phyloP scores from a whole-genome alignment of 371 early-diverging fungal species.

The Syncephalastrum monosporum region DNA sequence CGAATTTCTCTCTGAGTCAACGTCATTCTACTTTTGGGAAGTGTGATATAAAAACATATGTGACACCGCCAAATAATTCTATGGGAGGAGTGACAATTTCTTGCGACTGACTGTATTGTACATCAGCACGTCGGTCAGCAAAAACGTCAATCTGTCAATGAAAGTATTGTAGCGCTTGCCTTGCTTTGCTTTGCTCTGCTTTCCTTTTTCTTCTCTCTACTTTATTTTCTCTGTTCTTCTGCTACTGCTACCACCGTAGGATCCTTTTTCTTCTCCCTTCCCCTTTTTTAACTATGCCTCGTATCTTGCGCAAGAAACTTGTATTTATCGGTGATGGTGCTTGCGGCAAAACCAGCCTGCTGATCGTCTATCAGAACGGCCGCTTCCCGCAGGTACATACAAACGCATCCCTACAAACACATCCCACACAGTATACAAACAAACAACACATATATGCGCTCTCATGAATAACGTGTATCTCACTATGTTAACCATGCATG shows the following conservation, averaged over 20 bases:
- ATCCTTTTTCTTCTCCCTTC: background rate
- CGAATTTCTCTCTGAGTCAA: too few relatives aligned
- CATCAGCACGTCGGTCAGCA: background rate
- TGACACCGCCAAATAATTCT: too few relatives aligned
- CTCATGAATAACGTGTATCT: constrained; percentile 1
- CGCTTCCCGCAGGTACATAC: constrained; percentile 32
- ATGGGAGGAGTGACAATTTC: too few relatives aligned
- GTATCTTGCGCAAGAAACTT: constrained; percentile 27
- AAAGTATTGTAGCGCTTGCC: too few relatives aligned
- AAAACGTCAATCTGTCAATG: background rate
- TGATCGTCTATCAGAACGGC: constrained; percentile 43
- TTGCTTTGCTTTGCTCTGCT: background rate
- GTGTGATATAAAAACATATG: too few relatives aligned
- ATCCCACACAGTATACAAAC: too few relatives aligned
- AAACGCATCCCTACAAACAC: background rate
- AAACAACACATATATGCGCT: background rate
- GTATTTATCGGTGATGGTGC: constrained; percentile 43
- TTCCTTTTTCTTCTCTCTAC: background rate
- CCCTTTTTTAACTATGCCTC: constrained; percentile 3
- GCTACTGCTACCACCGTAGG: background rate
- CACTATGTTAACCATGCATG: background rate
- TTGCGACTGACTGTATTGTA: too few relatives aligned
- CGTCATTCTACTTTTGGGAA: too few relatives aligned
- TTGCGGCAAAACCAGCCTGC: constrained; percentile 40
- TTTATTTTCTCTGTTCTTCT: constrained; percentile 3